Base-by-base conservation (phyloP, 805 yeast species). In the Lachancea thermotolerans region DNA sequence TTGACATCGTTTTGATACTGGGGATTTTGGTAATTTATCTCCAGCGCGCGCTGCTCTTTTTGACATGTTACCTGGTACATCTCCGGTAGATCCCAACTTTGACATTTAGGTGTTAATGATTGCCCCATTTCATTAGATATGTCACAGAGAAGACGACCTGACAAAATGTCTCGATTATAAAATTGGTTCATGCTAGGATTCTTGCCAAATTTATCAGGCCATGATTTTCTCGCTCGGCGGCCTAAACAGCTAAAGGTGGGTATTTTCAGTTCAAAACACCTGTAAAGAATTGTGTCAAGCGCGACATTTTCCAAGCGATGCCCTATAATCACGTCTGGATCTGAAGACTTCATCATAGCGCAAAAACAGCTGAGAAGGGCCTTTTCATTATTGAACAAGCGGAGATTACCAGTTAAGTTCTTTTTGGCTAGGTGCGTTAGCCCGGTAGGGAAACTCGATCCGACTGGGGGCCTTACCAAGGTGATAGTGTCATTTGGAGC, bases 91-190 rank as follows among this genome's bases (percentile, higher is more conserved):
- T 87, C 95, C 96, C 96, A 93, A 14, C 91, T 85, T 64, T 88
- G 95, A 67, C 98, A 93, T 62, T 89, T 88, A 4, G 83, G 71
- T 3, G 96, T 88, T 50, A 91, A 70, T 0, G 97, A 90, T 62
- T 85, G 93, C 40, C 98, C 99, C 80, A 90, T 77, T 57, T 88
- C 96, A 64, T 93, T 93, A 42, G 91, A 88, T 58, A 93, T 79
- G 65, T 93, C 99, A 73, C 96, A 87, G 38, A 91, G 58, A 45
- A 93, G 73, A 55, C 99, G 75, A 32, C 99, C 99, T 33, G 89
- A 79, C 57, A 83, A 75, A 16, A 87, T 74, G 45, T 86, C 89
- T 41, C 84, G 71, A 14, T 86, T 72, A 35, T 75, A 73, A 53
- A 77, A 73, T 51, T 70, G 76, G 48, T 71, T 73, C 60, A 79